These are phyloP conservation scores for Cucumis sativus DNA, from an alignment of 306 rosid genomes.

Conservation along the genomic window Cucumber_9930_V3 NC_026657.2:10217501-10218000, in stretches of 20 bases:
- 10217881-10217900: slow-evolving; percentile 2
- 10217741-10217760: slow-evolving; percentile 21
- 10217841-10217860: slow-evolving; percentile 40
- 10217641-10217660: slow-evolving; percentile 61
- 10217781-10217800: slow-evolving; percentile 78
- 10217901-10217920: background rate
- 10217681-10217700: slow-evolving; percentile 8
- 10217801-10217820: slow-evolving; percentile 69
- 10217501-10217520: slow-evolving; percentile 2
- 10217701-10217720: slow-evolving; percentile 18
- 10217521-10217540: slow-evolving; percentile 65
- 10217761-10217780: slow-evolving; percentile 33
- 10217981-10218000: background rate
- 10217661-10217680: slow-evolving; percentile 87
- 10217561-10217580: slow-evolving; percentile 28
- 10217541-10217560: slow-evolving; percentile 71
- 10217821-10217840: slow-evolving; percentile 39
- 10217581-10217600: slow-evolving; percentile 53
- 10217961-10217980: slow-evolving; percentile 5
- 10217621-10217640: slow-evolving; percentile 52
- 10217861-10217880: slow-evolving; percentile 38
- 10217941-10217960: background rate
- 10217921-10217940: background rate
- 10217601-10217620: slow-evolving; percentile 64
- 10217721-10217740: slow-evolving; percentile 14